Evolutionary conservation across 2,329 filamentous ascomycete genomes (phyloP), one percentile per base, ranked within the genome.

Genomic region (Beauveria rudraprayagi): DNA sequence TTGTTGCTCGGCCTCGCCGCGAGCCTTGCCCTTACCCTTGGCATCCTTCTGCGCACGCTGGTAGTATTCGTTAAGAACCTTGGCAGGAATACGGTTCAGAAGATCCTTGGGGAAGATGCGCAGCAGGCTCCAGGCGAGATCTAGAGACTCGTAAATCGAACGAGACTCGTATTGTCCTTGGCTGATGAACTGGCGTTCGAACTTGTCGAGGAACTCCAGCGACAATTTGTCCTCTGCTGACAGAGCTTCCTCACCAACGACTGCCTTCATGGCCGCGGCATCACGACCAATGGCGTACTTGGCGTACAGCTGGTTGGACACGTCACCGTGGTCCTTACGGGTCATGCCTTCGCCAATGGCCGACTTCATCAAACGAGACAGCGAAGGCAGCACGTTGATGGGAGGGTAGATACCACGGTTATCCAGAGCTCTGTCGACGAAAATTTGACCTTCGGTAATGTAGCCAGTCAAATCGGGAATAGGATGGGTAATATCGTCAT

Each of bases 211-310:
- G 82, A 99, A 99, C 76, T 99, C 94, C 43, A 99, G 85, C 9
- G 93, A 96, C 62, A 97, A 85, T 81, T 97, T 97, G 79, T 99
- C 94, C 78, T 99, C 94, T 60, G 90, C 84, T 30, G 92, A 96
- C 71, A 99, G 78, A 40, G 94, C 94, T 76, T 99, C 94, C 78
- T 99, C 95, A 79, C 94, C 94, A 63, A 99, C 94, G 75, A 99
- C 94, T 64, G 94, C 94, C 82, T 97, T 99, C 94, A 99, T 99
- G 74, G 92, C 89, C 43, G 95, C 93, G 22, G 94, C 94, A 71
- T 99, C 94, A 83, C 93, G 92, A 73, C 94, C 94, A 73, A 99
- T 97, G 76, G 94, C 94, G 75, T 99, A 99, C 80, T 99, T 99
- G 78, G 94, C 94, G 76, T 99, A 99, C 66, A 99, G 85, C 82